Evolutionary conservation across 371 early-diverging fungal genomes (phyloP), one percentile per base, ranked within the genome.

Genomic region (Dichotomocladium elegans): DNA sequence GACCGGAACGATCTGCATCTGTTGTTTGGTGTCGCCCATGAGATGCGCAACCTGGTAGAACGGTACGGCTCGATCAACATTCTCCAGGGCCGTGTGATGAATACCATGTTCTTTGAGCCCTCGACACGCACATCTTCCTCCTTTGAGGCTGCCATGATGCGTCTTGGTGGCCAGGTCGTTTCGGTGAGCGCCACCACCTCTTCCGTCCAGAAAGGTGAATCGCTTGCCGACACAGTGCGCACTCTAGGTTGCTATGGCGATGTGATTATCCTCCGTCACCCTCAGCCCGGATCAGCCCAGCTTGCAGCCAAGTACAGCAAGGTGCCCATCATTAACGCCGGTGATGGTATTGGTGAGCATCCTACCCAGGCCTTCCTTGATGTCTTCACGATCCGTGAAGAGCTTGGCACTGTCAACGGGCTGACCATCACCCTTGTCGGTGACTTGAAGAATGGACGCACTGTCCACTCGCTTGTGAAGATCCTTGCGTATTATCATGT

Each of bases 291-390:
- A 37, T 85, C 86, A 52, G 92, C 87, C 28, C 70, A 83, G 51
- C 60, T 80, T 25, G 97, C 95, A 27, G 90, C 96, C 54, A 93
- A 91, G 73, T 88, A 81, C 72, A 84, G 91, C 46, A 88, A 85
- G 72, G 87, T 95, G 10, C 97, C 96, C 15, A 80, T 98, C 31
- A 90, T 98, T 73, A 96, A 95, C 64, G 97, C 95, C 41, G 96
- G 98, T 57, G 97, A 96, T 67, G 98, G 98, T 59, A 80, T 87
- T 47, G 97, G 98, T 37, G 98, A 96, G 78, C 98, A 98, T 74
- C 98, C 98, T 26, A 93, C 95, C 17, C 98, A 98, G 73, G 98
- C 97, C 41, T 91, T 96, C 84, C 80, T 98, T 53, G 98, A 98
- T 70, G 82, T 87, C 17, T 98, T 90, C 64, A 96, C 96, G 14